A percentile compares a stretch with the other conserved stretches of the same genome.
phyloP scores from a whole-genome alignment of 495 filamentous ascomycete genomes.

The Paragyromitra xinjiangensis region DNA sequence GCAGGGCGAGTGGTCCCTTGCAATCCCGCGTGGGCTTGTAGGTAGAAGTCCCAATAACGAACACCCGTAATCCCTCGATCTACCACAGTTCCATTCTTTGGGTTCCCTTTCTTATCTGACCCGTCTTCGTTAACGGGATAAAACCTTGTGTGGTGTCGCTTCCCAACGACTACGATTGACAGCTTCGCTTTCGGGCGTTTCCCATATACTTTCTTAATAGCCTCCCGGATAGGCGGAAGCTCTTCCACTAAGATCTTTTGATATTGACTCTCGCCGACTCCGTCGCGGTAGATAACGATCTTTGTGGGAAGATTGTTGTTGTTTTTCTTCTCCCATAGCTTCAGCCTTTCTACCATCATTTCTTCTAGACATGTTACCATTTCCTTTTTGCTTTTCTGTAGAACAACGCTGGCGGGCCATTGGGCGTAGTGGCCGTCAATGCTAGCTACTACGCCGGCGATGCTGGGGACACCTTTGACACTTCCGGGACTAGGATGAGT shows the following conservation, averaged over 20 bases:
- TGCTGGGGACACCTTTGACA: constrained; percentile 67
- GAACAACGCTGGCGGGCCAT: constrained; percentile 72
- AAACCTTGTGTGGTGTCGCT: constrained; percentile 91
- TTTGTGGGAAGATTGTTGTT: constrained; percentile 67
- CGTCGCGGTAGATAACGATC: constrained; percentile 88
- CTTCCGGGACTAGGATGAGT: constrained; percentile 83
- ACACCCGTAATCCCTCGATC: constrained; percentile 82
- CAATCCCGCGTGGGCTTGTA: constrained; percentile 81
- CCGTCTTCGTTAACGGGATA: constrained; percentile 66
- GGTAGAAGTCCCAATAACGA: constrained; percentile 79
- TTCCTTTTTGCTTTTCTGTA: constrained; percentile 66
- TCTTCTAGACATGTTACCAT: constrained; percentile 59
- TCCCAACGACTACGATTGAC: constrained; percentile 73
- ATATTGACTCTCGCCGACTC: constrained; percentile 74
- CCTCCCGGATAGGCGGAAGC: constrained; percentile 64
- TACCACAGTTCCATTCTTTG: constrained; percentile 79
- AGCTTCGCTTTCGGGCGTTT: constrained; percentile 61
- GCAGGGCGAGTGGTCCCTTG: constrained; percentile 83
- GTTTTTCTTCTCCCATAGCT: constrained; percentile 66
- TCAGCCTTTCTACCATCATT: constrained; percentile 69
- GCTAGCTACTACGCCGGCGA: constrained; percentile 78
- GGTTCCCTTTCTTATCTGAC: constrained; percentile 68
- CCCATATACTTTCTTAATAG: constrained; percentile 61
- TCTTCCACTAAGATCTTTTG: constrained; percentile 40
- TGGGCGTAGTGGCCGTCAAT: constrained; percentile 69